phyloP scores from a whole-genome alignment of 257 asterid genomes.

The Linderniella brevidens region DNA sequence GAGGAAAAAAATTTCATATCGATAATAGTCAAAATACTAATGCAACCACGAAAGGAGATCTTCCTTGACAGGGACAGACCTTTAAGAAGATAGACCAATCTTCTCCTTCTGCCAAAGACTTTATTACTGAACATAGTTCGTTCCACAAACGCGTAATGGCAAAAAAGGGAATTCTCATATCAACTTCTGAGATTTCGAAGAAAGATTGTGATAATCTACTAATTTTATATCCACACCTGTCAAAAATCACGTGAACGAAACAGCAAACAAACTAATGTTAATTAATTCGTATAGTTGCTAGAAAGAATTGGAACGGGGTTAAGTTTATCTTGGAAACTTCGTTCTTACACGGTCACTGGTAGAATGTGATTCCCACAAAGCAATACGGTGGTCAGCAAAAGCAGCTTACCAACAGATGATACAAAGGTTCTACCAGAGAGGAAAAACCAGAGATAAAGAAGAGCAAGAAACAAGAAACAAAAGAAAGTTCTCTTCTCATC shows the following conservation, averaged over 20 bases:
- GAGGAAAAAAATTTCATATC: too few species aligned
- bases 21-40: too few species aligned
- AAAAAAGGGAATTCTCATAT: slow-evolving; percentile 33
- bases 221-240: slow-evolving; percentile 38
- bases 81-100: slow-evolving; percentile 62
- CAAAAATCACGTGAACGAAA: slow-evolving; percentile 10
- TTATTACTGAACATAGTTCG: slow-evolving; percentile 28
- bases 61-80: slow-evolving; percentile 17
- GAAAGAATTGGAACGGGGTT: too few species aligned
- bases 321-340: too few species aligned
- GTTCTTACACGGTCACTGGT: slow-evolving; percentile 48
- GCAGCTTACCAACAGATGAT: slow-evolving; percentile 55
- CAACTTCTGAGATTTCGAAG: slow-evolving; percentile 73
- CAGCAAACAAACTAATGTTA: neutral
- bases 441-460: slow-evolving; percentile 72
- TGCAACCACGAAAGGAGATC: too few species aligned
- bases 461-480: slow-evolving; percentile 35
- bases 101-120: slow-evolving; percentile 60
- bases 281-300: too few species aligned
- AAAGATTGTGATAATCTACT: slow-evolving; percentile 47
- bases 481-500: slow-evolving; percentile 59
- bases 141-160: slow-evolving; percentile 38
- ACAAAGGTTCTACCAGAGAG: slow-evolving; percentile 55
- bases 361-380: slow-evolving; percentile 46
- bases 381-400: slow-evolving; percentile 31